Conservation (phyloP, 202 grass and related monocot genomes). For the Digitaria exilis region DNA sequence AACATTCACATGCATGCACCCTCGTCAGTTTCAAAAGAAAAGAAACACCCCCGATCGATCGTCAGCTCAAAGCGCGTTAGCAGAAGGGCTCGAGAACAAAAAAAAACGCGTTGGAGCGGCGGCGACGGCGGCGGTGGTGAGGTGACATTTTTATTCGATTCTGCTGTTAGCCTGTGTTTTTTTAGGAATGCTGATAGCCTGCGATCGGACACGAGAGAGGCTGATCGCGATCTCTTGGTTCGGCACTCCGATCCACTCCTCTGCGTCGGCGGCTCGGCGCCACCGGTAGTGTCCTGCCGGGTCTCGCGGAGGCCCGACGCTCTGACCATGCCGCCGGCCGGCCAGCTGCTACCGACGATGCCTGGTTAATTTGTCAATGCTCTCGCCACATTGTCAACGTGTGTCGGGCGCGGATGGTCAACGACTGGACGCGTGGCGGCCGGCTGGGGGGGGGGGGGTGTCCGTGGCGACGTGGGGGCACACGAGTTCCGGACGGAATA, state of each 20-base stretch:
- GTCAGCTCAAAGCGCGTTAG: constrained; percentile 47
- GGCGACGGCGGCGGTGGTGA: neutral
- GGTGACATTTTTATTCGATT: neutral
- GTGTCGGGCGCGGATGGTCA: neutral
- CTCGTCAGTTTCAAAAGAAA: too few relatives aligned
- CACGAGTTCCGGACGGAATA: neutral
- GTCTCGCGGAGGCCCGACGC: neutral
- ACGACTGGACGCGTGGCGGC: neutral
- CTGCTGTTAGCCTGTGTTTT: constrained; percentile 5
- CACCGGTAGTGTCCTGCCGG: constrained; percentile 11
- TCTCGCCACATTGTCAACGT: constrained; percentile 24
- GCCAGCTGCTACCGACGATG: neutral
- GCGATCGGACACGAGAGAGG: too few relatives aligned
- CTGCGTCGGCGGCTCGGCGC: neutral
- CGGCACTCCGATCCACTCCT: neutral
- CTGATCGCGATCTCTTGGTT: constrained; percentile 21
- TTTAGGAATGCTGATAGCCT: too few relatives aligned
- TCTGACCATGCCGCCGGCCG: neutral
- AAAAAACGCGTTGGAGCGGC: constrained; percentile 25
- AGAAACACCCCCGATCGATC: neutral
- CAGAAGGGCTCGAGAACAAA: too few relatives aligned
- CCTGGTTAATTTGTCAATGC: neutral
- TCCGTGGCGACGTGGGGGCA: neutral
- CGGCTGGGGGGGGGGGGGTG: too few relatives aligned
- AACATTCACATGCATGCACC: too few relatives aligned